Evolutionary conservation across 257 asterid species (phyloP).

Genomic region (Eustoma russellianum): DNA sequence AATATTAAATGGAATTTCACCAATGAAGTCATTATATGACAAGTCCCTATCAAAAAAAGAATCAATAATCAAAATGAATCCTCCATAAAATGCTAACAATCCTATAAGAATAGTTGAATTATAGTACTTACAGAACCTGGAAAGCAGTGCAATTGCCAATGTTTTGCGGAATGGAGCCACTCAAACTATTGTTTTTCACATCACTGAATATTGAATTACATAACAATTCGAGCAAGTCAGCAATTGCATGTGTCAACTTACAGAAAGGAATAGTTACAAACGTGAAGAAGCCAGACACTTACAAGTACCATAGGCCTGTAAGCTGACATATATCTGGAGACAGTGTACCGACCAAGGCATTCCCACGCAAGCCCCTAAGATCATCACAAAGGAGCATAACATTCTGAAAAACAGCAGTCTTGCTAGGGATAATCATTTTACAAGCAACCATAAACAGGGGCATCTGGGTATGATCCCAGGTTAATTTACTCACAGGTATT

Average conservation of each 20-base stretch:
- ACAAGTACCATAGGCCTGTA: conserved; percentile 96
- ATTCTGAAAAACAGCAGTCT: neutral
- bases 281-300: conserved; percentile 23
- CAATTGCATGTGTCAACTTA: neutral
- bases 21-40: conserved; percentile 72
- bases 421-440: too few species aligned
- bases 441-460: too few species aligned
- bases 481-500: conserved; percentile 56
- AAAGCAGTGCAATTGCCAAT: conserved; percentile 93
- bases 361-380: conserved; percentile 78
- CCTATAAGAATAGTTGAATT: neutral
- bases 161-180: conserved; percentile 75
- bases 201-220: conserved; percentile 38
- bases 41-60: conserved; percentile 51
- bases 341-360: conserved; percentile 73
- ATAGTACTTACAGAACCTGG: conserved; percentile 93
- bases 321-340: conserved; percentile 96
- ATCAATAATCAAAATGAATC: neutral
- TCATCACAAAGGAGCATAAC: neutral
- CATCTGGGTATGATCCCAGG: too few species aligned
- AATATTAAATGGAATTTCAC: conserved; percentile 86
- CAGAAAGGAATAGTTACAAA: neutral
- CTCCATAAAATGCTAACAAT: neutral
- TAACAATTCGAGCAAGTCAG: neutral
- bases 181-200: conserved; percentile 89